Base-by-base conservation (phyloP, 352 stramenopile species). In the Globisporangium mamillatum region DNA sequence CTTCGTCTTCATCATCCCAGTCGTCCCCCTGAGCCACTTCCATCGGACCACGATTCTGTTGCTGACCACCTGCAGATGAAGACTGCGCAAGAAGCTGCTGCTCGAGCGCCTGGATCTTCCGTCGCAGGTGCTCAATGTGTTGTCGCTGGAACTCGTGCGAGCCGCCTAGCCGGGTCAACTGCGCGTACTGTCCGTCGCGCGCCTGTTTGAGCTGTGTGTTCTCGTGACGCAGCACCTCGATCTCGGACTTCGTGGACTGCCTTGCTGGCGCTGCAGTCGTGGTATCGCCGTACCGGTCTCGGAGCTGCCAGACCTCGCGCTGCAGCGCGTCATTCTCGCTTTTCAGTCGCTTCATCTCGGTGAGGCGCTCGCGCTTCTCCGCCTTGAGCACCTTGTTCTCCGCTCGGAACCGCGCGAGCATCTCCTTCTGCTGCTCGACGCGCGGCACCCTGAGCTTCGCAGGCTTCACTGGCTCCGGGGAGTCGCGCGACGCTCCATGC, bases 71-170 rank as follows among this genome's bases (percentile, higher is more conserved):
- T 27, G 22, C 50, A 34, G 50, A 18, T 4, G 4, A 3, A 1
- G 22, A 4, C 22, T 57, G 50, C 2, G 44, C 22, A n/a, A 64
- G 38, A 14, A 41, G 34, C 38, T 66, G 60, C 20, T 58, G 24
- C 60, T 66, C 44, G n/a, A 66, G 60, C 20, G 9, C 60, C 44
- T 66, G 60, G 46, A 66, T 66, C 60, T 59, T 66, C 25, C 60
- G 60, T 7, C 60, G 46, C 46, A 66, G 27, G 48, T 66, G 60
- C 46, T 66, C 60, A 2, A 66, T 66, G 41, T 66, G 60, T 29
- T 66, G 60, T 48, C 60, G 60, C 60, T 66, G 60, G 44, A 66
- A 66, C 60, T 66, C 60, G 60, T 66, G 60, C 27, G 41, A 66
- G 46, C 60, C 32, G 24, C 60, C 60, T 20, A 66, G 60, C 27